These are phyloP conservation scores for Penicillium lividum DNA, from an alignment of 495 filamentous ascomycete species.

Conservation along the genomic window DNA sequence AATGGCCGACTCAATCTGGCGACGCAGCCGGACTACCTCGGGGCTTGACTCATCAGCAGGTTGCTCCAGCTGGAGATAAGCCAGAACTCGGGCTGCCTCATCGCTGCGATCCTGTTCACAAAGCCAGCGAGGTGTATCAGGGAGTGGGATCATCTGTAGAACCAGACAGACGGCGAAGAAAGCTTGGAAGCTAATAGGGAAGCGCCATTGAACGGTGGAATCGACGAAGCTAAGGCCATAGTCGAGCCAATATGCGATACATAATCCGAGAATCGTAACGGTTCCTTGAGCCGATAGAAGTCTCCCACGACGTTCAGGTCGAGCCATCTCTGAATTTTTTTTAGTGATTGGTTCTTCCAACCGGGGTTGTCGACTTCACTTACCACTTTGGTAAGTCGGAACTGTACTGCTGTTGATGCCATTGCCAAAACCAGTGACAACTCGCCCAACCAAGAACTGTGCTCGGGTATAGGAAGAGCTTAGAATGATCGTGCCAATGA, in stretches of 20 bases:
- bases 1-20: constrained; percentile 38
- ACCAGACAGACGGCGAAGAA: constrained; percentile 58
- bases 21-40: constrained; percentile 23
- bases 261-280: constrained; percentile 43
- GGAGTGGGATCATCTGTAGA: constrained; percentile 60
- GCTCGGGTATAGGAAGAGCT: constrained; percentile 47
- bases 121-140: constrained; percentile 61
- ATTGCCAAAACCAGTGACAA: constrained; percentile 52
- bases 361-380: background rate
- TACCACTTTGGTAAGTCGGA: constrained; percentile 52
- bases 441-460: constrained; percentile 52
- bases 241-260: constrained; percentile 55
- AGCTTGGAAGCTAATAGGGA: constrained; percentile 60
- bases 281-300: constrained; percentile 53
- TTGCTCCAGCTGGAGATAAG: constrained; percentile 31
- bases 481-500: constrained; percentile 42
- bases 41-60: constrained; percentile 18
- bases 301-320: constrained; percentile 59
- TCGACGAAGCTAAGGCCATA: constrained; percentile 55
- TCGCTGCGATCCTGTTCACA: constrained; percentile 51
- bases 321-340: constrained; percentile 41
- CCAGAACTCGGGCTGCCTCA: constrained; percentile 54
- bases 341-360: background rate
- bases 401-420: constrained; percentile 53
- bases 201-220: constrained; percentile 53